These are phyloP conservation scores for Cladochytrium replicatum DNA, from an alignment of 192 early-diverging fungal genomes.

Conservation along the genomic window DNA sequence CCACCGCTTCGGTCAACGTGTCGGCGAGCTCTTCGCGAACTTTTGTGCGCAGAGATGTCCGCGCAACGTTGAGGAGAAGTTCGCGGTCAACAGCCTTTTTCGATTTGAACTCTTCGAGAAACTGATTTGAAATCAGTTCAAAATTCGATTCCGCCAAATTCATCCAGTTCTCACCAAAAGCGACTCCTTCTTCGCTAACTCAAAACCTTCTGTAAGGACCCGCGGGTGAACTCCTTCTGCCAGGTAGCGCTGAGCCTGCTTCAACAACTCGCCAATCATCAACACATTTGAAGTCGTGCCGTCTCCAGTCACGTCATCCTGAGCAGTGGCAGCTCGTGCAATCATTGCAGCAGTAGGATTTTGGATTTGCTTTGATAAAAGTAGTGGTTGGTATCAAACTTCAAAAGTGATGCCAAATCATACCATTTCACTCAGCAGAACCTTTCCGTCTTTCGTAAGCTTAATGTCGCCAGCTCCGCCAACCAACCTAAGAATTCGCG, in stretches of 20 bases:
- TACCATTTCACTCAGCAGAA: constrained; percentile 97
- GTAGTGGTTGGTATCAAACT: not conserved
- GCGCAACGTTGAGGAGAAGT: constrained; percentile 77
- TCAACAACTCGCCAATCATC: constrained; percentile 93
- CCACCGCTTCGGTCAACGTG: constrained; percentile 87
- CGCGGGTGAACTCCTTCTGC: constrained; percentile 95
- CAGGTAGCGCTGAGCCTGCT: constrained; percentile 86
- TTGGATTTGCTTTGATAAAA: constrained; percentile 84
- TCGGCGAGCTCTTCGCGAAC: constrained; percentile 84
- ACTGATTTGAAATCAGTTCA: constrained; percentile 34
- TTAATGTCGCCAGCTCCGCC: constrained; percentile 93
- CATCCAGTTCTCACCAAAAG: constrained; percentile 43
- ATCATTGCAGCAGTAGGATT: constrained; percentile 99
- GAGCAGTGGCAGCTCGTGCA: constrained; percentile 95
- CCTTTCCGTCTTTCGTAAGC: constrained; percentile 98
- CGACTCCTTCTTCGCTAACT: constrained; percentile 91
- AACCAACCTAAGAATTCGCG: constrained; percentile 77
- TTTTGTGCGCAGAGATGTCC: constrained; percentile 94
- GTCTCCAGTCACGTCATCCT: constrained; percentile 98
- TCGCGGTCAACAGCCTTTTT: constrained; percentile 78
- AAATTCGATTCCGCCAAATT: no score
- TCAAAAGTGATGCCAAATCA: constrained; percentile 6
- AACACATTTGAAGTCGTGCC: constrained; percentile 97
- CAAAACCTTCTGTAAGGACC: constrained; percentile 92
- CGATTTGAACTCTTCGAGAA: constrained; percentile 80